Evolutionary conservation across 202 grass and related monocot genomes (phyloP), one percentile per base, ranked within the genome.

Genomic region (Eragrostis tef): DNA sequence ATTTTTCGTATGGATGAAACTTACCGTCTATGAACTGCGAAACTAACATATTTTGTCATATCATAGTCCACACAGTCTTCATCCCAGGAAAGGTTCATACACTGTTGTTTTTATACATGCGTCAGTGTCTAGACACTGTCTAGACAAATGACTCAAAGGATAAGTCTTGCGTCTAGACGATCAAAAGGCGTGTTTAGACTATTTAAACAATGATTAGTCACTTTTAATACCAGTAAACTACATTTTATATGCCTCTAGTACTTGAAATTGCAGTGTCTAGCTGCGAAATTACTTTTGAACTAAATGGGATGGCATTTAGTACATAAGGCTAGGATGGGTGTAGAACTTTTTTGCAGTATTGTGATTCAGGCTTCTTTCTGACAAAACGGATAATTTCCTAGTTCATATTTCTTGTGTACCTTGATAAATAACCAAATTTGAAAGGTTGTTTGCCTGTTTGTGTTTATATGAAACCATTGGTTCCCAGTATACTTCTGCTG

Each of bases 371-470:
- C n/a, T 44, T 63, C 36, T 49, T 71, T 62, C 45, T 74, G 46
- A 52, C 6, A 57, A 61, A 61, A 17, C 6, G 16, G 11, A 22
- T 29, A 5, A 71, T n/a, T 39, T 60, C 29, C 6, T 29, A 45
- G 22, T 63, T 77, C 13, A 29, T 47, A 27, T 13, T 13, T 77
- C 27, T 77, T 77, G 26, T 29, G 22, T 25, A 26, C 57, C n/a
- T 79, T 56, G 12, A 43, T 67, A 63, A 49, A 20, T 26, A 71
- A 60, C n/a, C 65, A 67, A 29, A 54, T 57, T 22, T 59, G 45
- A 6, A 47, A 21, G 63, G 11, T 8, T 75, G 16, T 74, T 75
- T 62, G 39, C 39, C 7, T n/a, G n/a, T n/a, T n/a, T n/a, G n/a
- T 75, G 1, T 61, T 61, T 46, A 6, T 71, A 20, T 65, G 42